Evolutionary conservation across 192 early-diverging fungal species (phyloP), one percentile per base, ranked within the genome.

Genomic region (Backusella parvicylindrica): DNA sequence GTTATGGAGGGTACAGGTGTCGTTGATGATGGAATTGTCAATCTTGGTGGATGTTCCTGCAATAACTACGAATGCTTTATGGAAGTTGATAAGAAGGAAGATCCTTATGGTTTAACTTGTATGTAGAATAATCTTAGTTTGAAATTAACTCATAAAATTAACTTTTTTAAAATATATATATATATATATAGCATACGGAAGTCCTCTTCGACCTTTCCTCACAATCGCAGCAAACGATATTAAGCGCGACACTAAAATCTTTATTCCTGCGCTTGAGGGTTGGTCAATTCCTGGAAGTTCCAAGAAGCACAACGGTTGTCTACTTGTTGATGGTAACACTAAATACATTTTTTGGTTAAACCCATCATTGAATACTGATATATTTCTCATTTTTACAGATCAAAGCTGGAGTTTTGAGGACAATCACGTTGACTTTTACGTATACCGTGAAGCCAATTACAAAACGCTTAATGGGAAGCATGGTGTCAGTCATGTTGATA

Each of bases 221-320:
- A 78, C 80, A 33, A 77, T 82, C 63, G 80, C 80, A 26, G 76
- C 80, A 38, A 82, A 82, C 40, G 80, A 82, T 72, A 37, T 82
- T 28, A 56, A 50, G 26, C 63, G 56, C 8, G 56, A 72, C 8
- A 77, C 72, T 68, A 82, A 82, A 43, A 82, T 82, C 35, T 82
- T 33, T 35, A 74, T 82, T 33, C 80, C 80, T 36, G 47, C 23
- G 31, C 41, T 82, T 23, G 73, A 70, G 18, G 80, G 80, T 21
- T 82, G 80, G 80, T 32, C 66, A 9, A 68, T 82, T 63, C 80
- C 80, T 31, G 75, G 75, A 36, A 37, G 72, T 35, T 75, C 43
- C 15, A 60, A 75, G 32, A 64, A 70, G 12, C 80, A 82, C 70
- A 82, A 82, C 40, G 80, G 80, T 15, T 82, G 80, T 72, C 56